phyloP scores from a whole-genome alignment of 371 early-diverging fungal genomes.

The Parasitella parasitica region DNA sequence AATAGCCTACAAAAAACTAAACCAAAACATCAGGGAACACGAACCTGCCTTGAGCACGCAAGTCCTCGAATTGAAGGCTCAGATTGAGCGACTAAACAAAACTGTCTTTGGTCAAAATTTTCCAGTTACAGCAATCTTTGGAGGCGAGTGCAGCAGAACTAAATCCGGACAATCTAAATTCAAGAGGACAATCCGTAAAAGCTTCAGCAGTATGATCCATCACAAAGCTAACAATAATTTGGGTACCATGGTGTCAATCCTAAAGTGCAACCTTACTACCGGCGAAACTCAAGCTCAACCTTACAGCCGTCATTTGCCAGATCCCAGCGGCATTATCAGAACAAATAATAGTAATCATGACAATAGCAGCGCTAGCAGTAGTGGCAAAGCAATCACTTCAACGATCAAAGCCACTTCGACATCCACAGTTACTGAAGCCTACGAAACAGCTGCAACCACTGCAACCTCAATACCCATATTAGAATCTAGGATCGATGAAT shows the following conservation, averaged over 20 bases:
- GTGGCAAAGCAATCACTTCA: not conserved
- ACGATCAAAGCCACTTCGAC: too few relatives aligned
- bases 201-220: not conserved
- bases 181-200: not conserved
- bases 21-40: too few relatives aligned
- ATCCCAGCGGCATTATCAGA: not conserved
- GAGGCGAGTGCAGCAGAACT: not conserved
- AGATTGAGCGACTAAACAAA: not conserved
- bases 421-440: too few relatives aligned
- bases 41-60: not conserved
- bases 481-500: not conserved
- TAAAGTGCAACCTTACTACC: not conserved
- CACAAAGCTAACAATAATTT: not conserved
- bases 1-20: too few relatives aligned
- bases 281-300: not conserved
- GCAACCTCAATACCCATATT: not conserved
- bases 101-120: not conserved
- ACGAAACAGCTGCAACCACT: too few relatives aligned
- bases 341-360: too few relatives aligned
- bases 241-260: not conserved
- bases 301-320: not conserved
- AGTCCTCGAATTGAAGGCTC: not conserved
- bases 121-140: not conserved
- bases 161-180: not conserved
- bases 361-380: not conserved